phyloP scores from a whole-genome alignment of 768 basidiomycete species.

The Kwoniella europaea region DNA sequence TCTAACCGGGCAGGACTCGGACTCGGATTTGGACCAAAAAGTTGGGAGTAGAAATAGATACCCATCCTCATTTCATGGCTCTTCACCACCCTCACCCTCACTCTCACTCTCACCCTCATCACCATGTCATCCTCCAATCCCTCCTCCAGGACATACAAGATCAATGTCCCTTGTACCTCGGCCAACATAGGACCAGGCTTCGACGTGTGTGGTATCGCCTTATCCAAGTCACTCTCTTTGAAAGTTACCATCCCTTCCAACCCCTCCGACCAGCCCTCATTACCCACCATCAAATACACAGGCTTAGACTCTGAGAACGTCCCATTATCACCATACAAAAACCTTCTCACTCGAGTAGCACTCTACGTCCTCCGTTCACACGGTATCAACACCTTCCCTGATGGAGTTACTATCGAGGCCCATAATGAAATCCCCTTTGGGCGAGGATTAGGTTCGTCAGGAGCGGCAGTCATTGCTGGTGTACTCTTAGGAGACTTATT shows the following conservation, averaged over 20 bases:
- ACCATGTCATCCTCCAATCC: conserved; percentile 21
- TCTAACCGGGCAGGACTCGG: background rate
- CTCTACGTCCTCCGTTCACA: conserved; percentile 97
- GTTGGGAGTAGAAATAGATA: background rate
- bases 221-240: conserved; percentile 81
- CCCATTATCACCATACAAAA: conserved; percentile 92
- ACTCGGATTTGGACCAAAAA: background rate
- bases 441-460: conserved; percentile 94
- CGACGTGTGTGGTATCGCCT: conserved; percentile 97
- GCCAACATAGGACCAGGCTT: conserved; percentile 99
- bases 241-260: conserved; percentile 63
- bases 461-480: conserved; percentile 97
- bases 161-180: conserved; percentile 93
- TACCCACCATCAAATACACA: conserved; percentile 73
- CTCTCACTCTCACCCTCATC: background rate
- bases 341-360: conserved; percentile 94
- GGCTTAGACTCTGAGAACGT: conserved; percentile 91
- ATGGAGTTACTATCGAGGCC: conserved; percentile 73
- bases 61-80: background rate
- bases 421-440: conserved; percentile 97
- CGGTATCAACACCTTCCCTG: conserved; percentile 73
- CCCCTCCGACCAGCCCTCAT: conserved; percentile 36
- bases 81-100: background rate
- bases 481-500: conserved; percentile 87
- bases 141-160: conserved; percentile 61